These are phyloP conservation scores for Mallotus japonicus DNA, from an alignment of 441 rosid species.

Conservation along the genomic window DNA sequence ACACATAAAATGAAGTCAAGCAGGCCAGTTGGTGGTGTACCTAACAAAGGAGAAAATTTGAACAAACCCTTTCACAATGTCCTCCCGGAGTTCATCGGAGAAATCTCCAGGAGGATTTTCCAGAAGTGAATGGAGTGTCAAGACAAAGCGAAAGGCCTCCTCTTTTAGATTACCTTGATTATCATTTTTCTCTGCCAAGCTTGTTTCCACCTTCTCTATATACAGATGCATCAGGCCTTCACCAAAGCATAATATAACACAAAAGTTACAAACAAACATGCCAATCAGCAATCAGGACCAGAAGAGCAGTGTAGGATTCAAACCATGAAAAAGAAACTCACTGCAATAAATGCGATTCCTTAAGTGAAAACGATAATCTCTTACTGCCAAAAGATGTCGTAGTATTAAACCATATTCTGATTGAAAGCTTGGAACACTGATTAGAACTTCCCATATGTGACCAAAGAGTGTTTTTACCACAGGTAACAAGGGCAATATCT, in stretches of 20 bases:
- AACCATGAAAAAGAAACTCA: constrained; percentile 35
- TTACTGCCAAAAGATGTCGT: constrained; percentile 66
- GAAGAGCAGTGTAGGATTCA: neutral
- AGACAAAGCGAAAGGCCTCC: constrained; percentile 65
- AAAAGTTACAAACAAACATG: constrained; percentile 8
- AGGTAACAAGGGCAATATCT: constrained; percentile 55
- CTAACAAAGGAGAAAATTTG: constrained; percentile 69
- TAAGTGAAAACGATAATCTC: constrained; percentile 79
- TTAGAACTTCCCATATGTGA: constrained; percentile 71
- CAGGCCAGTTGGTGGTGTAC: constrained; percentile 32
- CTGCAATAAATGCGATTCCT: constrained; percentile 66
- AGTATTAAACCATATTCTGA: constrained; percentile 82
- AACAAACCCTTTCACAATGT: constrained; percentile 62
- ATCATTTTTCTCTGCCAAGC: constrained; percentile 46
- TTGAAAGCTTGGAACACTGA: constrained; percentile 79
- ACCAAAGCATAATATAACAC: constrained; percentile 28
- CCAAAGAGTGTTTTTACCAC: constrained; percentile 66
- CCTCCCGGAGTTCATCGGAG: constrained; percentile 65
- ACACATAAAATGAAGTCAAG: constrained; percentile 18
- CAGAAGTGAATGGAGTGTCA: constrained; percentile 71
- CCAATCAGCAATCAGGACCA: constrained; percentile 6
- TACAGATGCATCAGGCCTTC: constrained; percentile 65
- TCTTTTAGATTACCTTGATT: constrained; percentile 63
- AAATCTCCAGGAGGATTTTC: constrained; percentile 94
- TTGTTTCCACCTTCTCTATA: constrained; percentile 71